These are phyloP conservation scores for Phytophthora palmivora DNA, from an alignment of 352 stramenopile genomes.

Conservation along the genomic window DNA sequence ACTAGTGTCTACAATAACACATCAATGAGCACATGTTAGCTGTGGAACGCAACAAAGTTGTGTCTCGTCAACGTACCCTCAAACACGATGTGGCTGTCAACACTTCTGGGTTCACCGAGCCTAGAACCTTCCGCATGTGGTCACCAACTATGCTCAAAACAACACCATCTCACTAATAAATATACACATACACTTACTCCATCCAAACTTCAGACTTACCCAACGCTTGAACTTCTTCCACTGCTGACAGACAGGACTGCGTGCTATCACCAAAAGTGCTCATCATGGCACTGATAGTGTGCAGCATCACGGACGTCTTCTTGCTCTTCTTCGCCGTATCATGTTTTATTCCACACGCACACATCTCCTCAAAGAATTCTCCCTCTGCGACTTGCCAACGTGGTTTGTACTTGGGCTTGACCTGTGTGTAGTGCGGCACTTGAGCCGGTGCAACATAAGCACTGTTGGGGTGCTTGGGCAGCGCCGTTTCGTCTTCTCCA, in stretches of 20 bases:
- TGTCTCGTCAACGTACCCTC: conserved; percentile 48
- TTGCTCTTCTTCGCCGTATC: conserved; percentile 42
- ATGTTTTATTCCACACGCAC: conserved; percentile 68
- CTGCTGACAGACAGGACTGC: conserved; percentile 61
- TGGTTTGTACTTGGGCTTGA: conserved; percentile 47
- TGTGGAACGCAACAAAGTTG: neutral
- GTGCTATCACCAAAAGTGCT: conserved; percentile 80
- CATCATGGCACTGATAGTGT: conserved; percentile 85
- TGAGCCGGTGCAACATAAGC: conserved; percentile 65
- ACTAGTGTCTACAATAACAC: conserved; percentile 62
- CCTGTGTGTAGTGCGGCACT: conserved; percentile 54
- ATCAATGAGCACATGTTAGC: neutral
- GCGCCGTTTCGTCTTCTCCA: conserved; percentile 3
- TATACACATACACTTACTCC: conserved; percentile 1
- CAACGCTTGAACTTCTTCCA: conserved; percentile 61
- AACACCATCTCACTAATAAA: conserved; percentile 6
- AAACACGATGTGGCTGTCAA: conserved; percentile 54
- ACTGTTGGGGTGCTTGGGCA: conserved; percentile 57
- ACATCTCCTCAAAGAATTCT: conserved; percentile 74
- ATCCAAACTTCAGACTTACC: conserved; percentile 39
- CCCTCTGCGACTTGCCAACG: conserved; percentile 77
- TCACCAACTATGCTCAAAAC: conserved; percentile 56
- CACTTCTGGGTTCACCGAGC: conserved; percentile 53
- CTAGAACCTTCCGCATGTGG: conserved; percentile 51
- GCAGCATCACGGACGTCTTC: conserved; percentile 52